phyloP scores from a whole-genome alignment of 2,329 filamentous ascomycete species.

The Fusarium succisae region DNA sequence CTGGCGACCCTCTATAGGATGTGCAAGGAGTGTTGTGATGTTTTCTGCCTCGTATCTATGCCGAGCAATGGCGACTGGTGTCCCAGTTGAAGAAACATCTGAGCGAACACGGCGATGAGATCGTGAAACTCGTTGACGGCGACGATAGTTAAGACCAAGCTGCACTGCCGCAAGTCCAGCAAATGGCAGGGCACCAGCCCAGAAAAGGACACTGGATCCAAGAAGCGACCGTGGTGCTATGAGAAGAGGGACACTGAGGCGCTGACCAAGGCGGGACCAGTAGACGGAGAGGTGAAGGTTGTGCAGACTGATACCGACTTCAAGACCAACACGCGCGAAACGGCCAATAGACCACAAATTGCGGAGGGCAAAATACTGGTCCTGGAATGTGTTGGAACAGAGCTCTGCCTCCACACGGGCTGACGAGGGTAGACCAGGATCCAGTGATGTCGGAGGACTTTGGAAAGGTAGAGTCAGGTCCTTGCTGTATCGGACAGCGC shows the following conservation, averaged over 20 bases:
- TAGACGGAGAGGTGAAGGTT: conserved; percentile 58
- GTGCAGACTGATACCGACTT: conserved; percentile 53
- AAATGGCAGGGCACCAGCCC: conserved; percentile 52
- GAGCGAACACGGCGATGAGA: conserved; percentile 7
- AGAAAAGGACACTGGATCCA: conserved; percentile 48
- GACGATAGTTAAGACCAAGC: conserved; percentile 38
- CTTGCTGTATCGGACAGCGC: conserved; percentile 48
- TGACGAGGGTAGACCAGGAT: conserved; percentile 17
- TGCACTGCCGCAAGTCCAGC: conserved; percentile 52
- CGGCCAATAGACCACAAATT: conserved; percentile 54
- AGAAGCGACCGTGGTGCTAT: conserved; percentile 46
- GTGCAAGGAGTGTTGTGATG: conserved; percentile 54
- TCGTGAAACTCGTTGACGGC: conserved; percentile 3
- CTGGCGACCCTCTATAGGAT: conserved; percentile 52
- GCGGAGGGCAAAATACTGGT: conserved; percentile 55
- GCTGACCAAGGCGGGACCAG: conserved; percentile 57
- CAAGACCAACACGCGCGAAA: conserved; percentile 55
- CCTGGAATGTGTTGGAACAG: conserved; percentile 48
- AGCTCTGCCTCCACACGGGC: conserved; percentile 56
- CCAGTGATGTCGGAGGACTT: conserved; percentile 16
- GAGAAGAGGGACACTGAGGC: conserved; percentile 56
- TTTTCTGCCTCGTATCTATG: conserved; percentile 57
- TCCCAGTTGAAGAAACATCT: conserved; percentile 8
- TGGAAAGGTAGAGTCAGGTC: conserved; percentile 46
- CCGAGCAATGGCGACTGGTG: conserved; percentile 44